Evolutionary conservation across 768 basidiomycete genomes (phyloP), one percentile per base, ranked within the genome.

Genomic region (Hygrocybe coccinea): DNA sequence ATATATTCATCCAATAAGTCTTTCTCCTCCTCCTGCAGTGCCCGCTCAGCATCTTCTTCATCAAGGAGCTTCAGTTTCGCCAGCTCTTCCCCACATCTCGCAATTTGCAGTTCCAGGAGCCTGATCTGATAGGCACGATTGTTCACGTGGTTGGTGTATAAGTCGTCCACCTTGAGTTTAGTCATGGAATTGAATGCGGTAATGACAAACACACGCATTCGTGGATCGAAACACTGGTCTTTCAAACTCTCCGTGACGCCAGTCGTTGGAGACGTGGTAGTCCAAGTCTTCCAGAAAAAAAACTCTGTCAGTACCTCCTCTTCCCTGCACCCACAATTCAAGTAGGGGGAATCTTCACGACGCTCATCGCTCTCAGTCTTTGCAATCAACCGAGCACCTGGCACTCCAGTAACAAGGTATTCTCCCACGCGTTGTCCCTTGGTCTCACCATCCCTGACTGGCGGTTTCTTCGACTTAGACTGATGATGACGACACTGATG

Each of bases 261-360:
- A 21, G 46, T 47, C 24, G 19, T 25, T 15, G 46, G 19, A 12
- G 46, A 47, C 11, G 17, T 47, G 46, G 21, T 47, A 17, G 46
- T 47, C 46, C 46, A 47, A 21, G 46, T 47, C 21, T 47, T 47
- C 46, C 46, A 47, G 25, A 47, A 47, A 25, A 47, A 47, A 21
- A 47, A 47, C 19, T 47, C 46, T 15, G 24, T 19, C 21, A 47
- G 24, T 12, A 47, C 46, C n/a, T 17, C 46, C 46, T 47, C 46
- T 21, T 47, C 46, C 14, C 25, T 29, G 46, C 46, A 47, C 12
- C 46, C 46, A 25, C 46, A 47, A 47, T 47, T 25, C 46, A 47
- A 14, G 39, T 15, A 41, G 39, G 15, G 15, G 39, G 39, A 14
- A 41, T 14, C 39, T 41, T 41, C 46, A 47, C 21, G 39, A 14